A percentile compares a stretch with the other conserved stretches of the same genome.
Conservation (phyloP, 176 grass and related monocot species). For the Eragrostis curvula region DNA sequence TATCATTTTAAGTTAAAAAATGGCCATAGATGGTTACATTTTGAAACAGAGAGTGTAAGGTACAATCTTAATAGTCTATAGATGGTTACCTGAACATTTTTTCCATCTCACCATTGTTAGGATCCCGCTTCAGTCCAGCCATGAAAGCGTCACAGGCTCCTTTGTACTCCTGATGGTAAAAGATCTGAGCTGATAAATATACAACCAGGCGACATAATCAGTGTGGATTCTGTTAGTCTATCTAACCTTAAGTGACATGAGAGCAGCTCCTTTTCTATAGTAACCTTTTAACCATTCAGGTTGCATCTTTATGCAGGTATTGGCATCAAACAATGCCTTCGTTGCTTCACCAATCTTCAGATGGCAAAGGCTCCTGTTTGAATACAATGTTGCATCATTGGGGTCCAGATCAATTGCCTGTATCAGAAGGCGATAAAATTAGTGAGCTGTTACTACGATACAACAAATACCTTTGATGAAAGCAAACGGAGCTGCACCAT, state of each 20-base stretch:
- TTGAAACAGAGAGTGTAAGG: background rate
- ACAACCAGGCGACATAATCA: background rate
- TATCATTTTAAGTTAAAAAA: too few relatives aligned
- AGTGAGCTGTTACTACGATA: too few relatives aligned
- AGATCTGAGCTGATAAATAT: background rate
- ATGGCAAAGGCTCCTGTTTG: constrained; percentile 38
- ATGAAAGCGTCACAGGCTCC: constrained; percentile 23
- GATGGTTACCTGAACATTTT: constrained; percentile 15
- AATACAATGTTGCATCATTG: constrained; percentile 35
- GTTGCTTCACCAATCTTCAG: constrained; percentile 3
- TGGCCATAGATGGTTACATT: too few relatives aligned
- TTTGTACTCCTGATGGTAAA: constrained; percentile 23
- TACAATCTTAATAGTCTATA: background rate
- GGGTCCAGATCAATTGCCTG: constrained; percentile 36
- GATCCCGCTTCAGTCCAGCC: constrained; percentile 11
- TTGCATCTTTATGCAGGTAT: constrained; percentile 1
- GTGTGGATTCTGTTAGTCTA: background rate
- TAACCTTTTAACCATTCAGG: constrained; percentile 46
- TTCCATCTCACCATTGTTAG: constrained; percentile 23
- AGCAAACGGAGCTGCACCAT: too few relatives aligned
- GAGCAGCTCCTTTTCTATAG: constrained; percentile 36
- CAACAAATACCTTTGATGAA: too few relatives aligned
- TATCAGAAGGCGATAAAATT: background rate
- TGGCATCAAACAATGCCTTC: constrained; percentile 34
- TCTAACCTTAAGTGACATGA: constrained; percentile 36